Percentiles rank a stretch among this genome's conserved stretches.
These are phyloP conservation scores for Colletotrichum scovillei DNA, from an alignment of 2,329 filamentous ascomycete species.

Conservation along the genomic window DNA sequence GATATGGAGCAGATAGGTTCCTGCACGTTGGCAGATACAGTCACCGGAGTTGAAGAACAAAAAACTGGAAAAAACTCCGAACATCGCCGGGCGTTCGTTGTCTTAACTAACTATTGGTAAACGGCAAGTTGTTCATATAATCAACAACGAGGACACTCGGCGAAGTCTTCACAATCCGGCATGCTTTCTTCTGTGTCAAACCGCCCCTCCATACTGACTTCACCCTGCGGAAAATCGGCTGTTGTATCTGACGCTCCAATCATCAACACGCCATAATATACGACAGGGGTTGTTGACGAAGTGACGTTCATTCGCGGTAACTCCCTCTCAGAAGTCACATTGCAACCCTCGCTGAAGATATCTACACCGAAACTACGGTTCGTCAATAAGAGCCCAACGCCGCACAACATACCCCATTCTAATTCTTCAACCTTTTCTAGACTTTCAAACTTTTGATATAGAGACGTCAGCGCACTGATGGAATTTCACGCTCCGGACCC, in stretches of 20 bases:
- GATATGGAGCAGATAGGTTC: background rate
- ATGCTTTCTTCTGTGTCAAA: background rate
- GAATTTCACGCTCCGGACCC: slow-evolving; percentile 16
- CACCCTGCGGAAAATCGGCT: background rate
- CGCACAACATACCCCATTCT: background rate
- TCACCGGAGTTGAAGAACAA: background rate
- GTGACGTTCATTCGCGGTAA: background rate
- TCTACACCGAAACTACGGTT: background rate
- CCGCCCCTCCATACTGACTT: background rate
- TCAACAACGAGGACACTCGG: background rate
- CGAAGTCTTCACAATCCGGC: background rate
- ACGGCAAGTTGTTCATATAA: background rate
- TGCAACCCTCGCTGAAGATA: background rate
- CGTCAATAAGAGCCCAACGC: background rate
- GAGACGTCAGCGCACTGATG: background rate
- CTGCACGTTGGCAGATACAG: background rate
- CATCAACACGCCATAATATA: background rate
- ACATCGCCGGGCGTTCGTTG: background rate
- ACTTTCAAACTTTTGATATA: no score
- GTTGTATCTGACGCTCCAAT: background rate
- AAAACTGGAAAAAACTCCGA: slow-evolving; percentile 13
- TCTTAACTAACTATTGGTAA: background rate
- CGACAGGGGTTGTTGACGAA: background rate
- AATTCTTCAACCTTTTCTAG: background rate
- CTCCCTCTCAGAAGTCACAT: background rate